phyloP scores from a whole-genome alignment of 1,284 basidiomycete species.

The Heterobasidion annosum region DNA sequence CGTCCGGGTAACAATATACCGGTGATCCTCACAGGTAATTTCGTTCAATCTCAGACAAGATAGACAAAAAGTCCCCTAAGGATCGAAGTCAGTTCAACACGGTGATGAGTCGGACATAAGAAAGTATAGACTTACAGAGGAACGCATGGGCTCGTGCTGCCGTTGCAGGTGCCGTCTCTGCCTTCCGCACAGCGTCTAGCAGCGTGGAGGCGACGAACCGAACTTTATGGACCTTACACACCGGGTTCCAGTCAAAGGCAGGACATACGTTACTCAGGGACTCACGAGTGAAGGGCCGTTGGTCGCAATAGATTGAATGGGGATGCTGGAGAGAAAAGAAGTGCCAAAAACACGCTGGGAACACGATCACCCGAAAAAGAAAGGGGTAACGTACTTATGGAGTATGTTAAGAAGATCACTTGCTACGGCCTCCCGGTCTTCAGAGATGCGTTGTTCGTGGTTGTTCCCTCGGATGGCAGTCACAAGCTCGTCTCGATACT shows the following conservation, averaged over 20 bases:
- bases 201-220: slow-evolving; percentile 84
- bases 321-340: slow-evolving; percentile 46
- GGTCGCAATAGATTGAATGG: slow-evolving; percentile 84
- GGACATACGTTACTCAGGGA: background rate
- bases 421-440: slow-evolving; percentile 67
- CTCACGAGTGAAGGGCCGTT: slow-evolving; percentile 74
- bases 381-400: slow-evolving; percentile 43
- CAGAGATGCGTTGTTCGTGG: slow-evolving; percentile 55
- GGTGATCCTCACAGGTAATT: slow-evolving; percentile 64
- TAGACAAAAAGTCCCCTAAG: slow-evolving; percentile 82
- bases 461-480: slow-evolving; percentile 54
- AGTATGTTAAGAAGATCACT: slow-evolving; percentile 77
- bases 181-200: slow-evolving; percentile 77
- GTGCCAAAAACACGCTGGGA: background rate
- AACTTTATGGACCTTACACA: slow-evolving; percentile 69
- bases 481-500: slow-evolving; percentile 78
- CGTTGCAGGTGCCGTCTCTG: slow-evolving; percentile 64
- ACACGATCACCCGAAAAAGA: slow-evolving; percentile 1
- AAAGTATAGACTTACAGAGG: slow-evolving; percentile 43
- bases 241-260: background rate
- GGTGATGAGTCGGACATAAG: background rate
- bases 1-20: slow-evolving; percentile 1
- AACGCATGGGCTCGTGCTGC: slow-evolving; percentile 74
- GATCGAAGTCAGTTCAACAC: slow-evolving; percentile 3
- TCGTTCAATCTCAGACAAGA: slow-evolving; percentile 80